Base-by-base conservation (phyloP, 768 basidiomycete genomes). In the Hydnomerulius pinastri region DNA sequence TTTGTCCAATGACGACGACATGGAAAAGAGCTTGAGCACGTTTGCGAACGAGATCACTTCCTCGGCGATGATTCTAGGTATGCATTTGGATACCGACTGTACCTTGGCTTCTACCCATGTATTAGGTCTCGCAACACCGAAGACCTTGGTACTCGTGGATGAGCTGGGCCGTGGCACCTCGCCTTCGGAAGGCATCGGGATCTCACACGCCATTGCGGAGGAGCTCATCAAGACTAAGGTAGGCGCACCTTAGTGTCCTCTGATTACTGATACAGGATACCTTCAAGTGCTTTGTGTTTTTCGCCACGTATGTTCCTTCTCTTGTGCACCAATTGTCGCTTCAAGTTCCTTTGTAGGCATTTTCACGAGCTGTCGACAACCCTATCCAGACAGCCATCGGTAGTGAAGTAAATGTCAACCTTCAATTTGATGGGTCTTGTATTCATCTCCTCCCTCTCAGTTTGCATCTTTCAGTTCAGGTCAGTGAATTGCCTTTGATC, bases 31-130 rank as follows among this genome's bases (percentile, higher is more conserved):
- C 37, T 67, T 98, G 21, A 97, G 94, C 57, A 98, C 97, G 0
- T 99, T 99, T 70, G 92, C 93, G 1, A 86, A 82, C 55, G 96
- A 99, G 70, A 98, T 99, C 92, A 83, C 87, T 1, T 84, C 90
- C 2, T 86, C 86, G 21, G 89, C 92, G 1, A 93, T 94, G 90
- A 93, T 98, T 46, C 72, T 96, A 39, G 88, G 92, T 85, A 51
- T 46, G 66, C 37, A 6, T 30, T 17, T 4, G 15, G 4, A 21
- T 35, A 36, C 25, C 17, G 7, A n/a, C n/a, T 13, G 11, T 27
- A 36, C 23, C 20, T 41, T 24, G 33, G 9, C 36, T 25, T 41
- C 47, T 9, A 54, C 46, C 32, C 24, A 30, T 15, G 29, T 20
- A 43, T 33, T 50, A 86, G 90, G 90, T 1, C 73, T 96, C 12